Evolutionary conservation across 2,329 filamentous ascomycete species (phyloP), one percentile per base, ranked within the genome.

Genomic region (Sclerotinia borealis): DNA sequence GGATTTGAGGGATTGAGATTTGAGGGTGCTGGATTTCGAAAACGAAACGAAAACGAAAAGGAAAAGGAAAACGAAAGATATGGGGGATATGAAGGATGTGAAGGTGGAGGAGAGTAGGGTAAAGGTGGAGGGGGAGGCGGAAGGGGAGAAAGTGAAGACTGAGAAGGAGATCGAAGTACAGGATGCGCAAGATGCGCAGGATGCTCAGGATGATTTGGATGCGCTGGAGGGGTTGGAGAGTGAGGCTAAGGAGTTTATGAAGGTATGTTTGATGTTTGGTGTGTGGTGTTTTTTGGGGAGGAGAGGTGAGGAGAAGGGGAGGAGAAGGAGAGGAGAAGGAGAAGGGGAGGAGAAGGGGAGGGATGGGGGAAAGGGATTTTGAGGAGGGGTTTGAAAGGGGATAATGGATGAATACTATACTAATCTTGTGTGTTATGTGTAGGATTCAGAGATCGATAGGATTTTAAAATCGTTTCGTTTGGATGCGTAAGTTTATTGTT

Each of bases 371-470:
- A 29, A n/a, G 13, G 36, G 48, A 2, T 27, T 27, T 51, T 54
- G 43, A 52, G 47, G 49, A 37, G 31, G 34, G 41, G n/a, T 8
- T 22, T 25, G 25, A 60, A 13, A 27, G 49, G 52, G 34, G 62
- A 50, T 59, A 31, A 3, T 36, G 19, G 52, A 64, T 67, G 68
- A 41, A 61, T 55, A 29, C 39, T 34, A 61, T 55, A 29, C 39
- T 34, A 29, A 56, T 41, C 15, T 43, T 9, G 11, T 31, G 17
- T 55, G 37, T 31, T 22, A 25, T 34, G 37, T 25, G 11, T 68
- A 96, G 90, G 95, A 98, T 83, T 88, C 90, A 65, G 93, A 98
- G 76, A 98, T 98, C 72, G 91, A 96, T 74, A 90, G 93, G 65
- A 99, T 99, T 70, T 83, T 96, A 69, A 90, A 89, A 72, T 91